These are phyloP conservation scores for Trichoderma gracile DNA, from an alignment of 2,329 filamentous ascomycete species.

Conservation along the genomic window DNA sequence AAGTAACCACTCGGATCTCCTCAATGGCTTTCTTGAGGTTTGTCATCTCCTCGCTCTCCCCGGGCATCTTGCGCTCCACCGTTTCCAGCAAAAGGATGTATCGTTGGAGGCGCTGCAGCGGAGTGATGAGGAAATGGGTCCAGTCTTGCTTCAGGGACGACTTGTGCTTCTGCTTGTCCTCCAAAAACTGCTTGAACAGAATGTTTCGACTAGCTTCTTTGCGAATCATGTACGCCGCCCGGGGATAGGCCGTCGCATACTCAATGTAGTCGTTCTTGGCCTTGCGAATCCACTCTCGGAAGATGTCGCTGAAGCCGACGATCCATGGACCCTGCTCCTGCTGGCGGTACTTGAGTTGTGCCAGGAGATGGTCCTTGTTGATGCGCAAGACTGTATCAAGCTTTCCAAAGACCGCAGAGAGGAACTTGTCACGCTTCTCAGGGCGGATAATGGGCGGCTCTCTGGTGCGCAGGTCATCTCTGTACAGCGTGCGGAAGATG, in stretches of 20 bases:
- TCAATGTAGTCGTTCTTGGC: constrained; percentile 86
- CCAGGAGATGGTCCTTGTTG: constrained; percentile 88
- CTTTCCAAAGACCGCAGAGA: constrained; percentile 85
- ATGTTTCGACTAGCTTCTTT: constrained; percentile 83
- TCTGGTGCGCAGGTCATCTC: constrained; percentile 71
- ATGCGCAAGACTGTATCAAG: constrained; percentile 84
- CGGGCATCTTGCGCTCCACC: constrained; percentile 78
- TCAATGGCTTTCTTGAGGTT: constrained; percentile 83
- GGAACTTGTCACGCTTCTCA: constrained; percentile 75
- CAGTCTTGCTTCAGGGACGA: constrained; percentile 82
- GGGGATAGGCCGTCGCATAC: constrained; percentile 85
- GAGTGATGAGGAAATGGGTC: constrained; percentile 91
- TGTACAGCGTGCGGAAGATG: constrained; percentile 80
- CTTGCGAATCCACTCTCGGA: constrained; percentile 97
- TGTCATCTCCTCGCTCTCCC: constrained; percentile 85
- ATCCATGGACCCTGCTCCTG: constrained; percentile 97
- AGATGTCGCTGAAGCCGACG: constrained; percentile 91
- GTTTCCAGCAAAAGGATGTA: constrained; percentile 82
- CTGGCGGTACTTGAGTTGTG: constrained; percentile 94
- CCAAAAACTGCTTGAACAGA: constrained; percentile 82
- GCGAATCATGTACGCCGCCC: constrained; percentile 78
- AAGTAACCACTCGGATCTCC: constrained; percentile 85
- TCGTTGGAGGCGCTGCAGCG: constrained; percentile 87
- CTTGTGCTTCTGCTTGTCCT: constrained; percentile 75
- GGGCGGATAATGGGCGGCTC: constrained; percentile 80